Percentiles rank a stretch among this genome's conserved stretches.
These are phyloP conservation scores for Aureobasidium pullulans DNA, from an alignment of 2,329 filamentous ascomycete species.

Conservation along the genomic window DNA sequence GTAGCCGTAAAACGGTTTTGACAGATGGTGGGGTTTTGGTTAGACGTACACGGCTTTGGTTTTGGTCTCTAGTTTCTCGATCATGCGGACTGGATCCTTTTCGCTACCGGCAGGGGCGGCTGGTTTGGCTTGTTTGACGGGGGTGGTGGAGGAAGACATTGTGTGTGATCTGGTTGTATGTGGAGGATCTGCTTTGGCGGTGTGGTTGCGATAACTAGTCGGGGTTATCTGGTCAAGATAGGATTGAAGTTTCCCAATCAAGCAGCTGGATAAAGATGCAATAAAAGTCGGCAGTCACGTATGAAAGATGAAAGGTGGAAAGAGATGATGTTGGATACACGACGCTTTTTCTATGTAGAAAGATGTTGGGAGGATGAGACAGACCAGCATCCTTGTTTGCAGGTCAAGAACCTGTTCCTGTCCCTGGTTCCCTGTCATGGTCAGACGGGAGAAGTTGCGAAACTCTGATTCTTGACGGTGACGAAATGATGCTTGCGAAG, in stretches of 20 bases:
- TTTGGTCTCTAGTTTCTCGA: constrained; percentile 24
- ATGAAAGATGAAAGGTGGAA: neutral
- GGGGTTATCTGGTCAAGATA: too few relatives aligned
- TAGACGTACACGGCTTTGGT: constrained; percentile 22
- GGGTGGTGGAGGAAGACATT: constrained; percentile 9
- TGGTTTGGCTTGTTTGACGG: constrained; percentile 15
- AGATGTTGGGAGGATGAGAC: too few relatives aligned
- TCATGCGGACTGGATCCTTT: constrained; percentile 21
- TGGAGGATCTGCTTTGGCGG: neutral
- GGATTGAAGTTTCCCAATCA: neutral
- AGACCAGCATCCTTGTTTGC: neutral
- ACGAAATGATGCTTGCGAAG: constrained; percentile 5
- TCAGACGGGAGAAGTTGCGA: neutral
- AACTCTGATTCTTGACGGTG: neutral
- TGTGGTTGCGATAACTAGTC: neutral
- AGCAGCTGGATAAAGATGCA: neutral
- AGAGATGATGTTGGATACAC: too few relatives aligned
- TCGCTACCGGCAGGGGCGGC: constrained; percentile 10
- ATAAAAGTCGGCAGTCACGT: neutral
- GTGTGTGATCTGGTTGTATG: neutral
- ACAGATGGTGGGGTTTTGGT: too few relatives aligned
- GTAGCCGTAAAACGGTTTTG: too few relatives aligned
- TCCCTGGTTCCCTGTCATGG: constrained; percentile 1
- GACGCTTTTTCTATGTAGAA: neutral
- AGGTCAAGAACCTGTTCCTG: neutral